A percentile compares a stretch with the other conserved stretches of the same genome.
phyloP scores from a whole-genome alignment of 148 eudicot species.

The Chenopodium suecicum region DNA sequence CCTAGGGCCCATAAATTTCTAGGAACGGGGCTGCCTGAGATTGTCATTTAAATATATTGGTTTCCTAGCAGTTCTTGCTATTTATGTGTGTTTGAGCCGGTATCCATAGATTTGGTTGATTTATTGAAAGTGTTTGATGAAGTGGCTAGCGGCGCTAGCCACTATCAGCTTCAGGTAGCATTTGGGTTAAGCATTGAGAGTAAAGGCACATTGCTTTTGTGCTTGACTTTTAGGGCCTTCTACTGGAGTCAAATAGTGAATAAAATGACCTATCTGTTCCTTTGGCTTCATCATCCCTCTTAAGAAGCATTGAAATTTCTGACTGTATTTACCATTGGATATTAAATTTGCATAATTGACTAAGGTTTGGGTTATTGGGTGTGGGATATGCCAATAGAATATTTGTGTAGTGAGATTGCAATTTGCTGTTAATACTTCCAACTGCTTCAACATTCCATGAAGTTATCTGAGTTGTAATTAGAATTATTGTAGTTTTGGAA shows the following conservation, averaged over 20 bases:
- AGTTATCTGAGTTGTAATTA: no score
- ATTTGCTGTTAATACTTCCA: no score
- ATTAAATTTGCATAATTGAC: not conserved
- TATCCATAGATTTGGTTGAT: no score
- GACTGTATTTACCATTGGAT: no score
- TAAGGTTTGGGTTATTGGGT: not conserved
- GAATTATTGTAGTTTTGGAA: not conserved
- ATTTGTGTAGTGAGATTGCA: not conserved
- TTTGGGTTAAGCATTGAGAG: not conserved
- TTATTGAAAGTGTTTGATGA: not conserved
- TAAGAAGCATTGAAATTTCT: not conserved
- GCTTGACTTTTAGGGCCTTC: not conserved
- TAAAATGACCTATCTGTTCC: not conserved
- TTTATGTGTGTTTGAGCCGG: not conserved
- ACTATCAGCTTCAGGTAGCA: not conserved
- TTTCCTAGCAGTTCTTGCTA: not conserved
- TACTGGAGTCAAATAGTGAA: not conserved
- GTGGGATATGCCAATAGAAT: not conserved
- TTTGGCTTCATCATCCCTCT: not conserved
- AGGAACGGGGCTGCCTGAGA: not conserved
- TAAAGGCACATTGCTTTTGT: not conserved
- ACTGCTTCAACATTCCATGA: no score
- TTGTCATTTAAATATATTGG: not conserved
- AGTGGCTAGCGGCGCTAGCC: not conserved
- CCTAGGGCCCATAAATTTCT: no score